These are phyloP conservation scores for Cladophialophora chaetospira DNA, from an alignment of 2,329 filamentous ascomycete species.

Conservation along the genomic window DNA sequence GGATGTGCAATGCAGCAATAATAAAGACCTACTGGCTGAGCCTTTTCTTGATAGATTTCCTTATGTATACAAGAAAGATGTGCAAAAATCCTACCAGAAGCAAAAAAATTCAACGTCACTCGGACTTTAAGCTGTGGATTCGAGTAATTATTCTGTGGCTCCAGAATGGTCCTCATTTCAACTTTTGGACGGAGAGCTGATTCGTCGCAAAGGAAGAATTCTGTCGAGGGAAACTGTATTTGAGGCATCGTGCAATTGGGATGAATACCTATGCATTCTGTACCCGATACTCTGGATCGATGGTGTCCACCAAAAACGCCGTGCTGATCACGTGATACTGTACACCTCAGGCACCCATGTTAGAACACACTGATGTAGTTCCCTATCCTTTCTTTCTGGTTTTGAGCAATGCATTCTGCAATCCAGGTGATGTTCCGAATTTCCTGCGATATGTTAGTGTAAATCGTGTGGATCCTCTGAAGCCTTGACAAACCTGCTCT, in stretches of 20 bases:
- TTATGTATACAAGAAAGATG: no score
- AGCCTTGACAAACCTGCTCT: slow-evolving; percentile 80
- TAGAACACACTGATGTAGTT: slow-evolving; percentile 99
- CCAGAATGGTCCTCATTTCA: no score
- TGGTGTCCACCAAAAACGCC: slow-evolving; percentile 19
- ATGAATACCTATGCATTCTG: background rate
- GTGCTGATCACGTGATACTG: slow-evolving; percentile 14
- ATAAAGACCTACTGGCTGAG: no score
- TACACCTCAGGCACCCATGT: slow-evolving; percentile 32
- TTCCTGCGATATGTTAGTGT: no score
- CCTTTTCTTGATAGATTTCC: no score
- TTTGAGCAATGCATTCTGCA: slow-evolving; percentile 98
- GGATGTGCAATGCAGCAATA: no score
- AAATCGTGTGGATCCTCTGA: no score
- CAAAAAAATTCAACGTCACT: no score
- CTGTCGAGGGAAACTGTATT: background rate
- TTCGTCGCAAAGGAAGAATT: background rate
- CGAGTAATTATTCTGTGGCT: no score
- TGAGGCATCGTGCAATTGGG: background rate
- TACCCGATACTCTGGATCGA: background rate
- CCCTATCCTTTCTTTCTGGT: slow-evolving; percentile 97
- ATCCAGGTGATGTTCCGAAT: slow-evolving; percentile 99
- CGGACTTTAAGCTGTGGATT: no score
- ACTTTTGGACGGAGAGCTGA: no score
- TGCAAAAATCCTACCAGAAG: no score